Base-by-base conservation (phyloP, 2,329 filamentous ascomycete genomes). In the Pseudocercospora pini-densiflorae region DNA sequence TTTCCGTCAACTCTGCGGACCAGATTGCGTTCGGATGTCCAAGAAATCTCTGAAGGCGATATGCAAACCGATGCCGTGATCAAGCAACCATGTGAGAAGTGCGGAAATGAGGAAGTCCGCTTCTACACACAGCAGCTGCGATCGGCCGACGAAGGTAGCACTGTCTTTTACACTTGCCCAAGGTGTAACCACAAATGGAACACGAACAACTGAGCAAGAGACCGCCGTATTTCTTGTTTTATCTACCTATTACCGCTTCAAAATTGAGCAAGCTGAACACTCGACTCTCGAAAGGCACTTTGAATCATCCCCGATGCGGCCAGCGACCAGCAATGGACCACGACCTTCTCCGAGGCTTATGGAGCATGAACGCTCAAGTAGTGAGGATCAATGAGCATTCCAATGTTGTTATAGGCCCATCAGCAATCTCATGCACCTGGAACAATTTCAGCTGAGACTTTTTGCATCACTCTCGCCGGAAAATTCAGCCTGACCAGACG, bases 61-160 rank as follows among this genome's bases (percentile, higher is more conserved):
- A 67, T 71, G 49, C 68, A 75, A 51, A 93, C 89, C 49, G 91
- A 91, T 76, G 91, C 89, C 59, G 84, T 85, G 27, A 91, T 87
- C 72, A 82, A 87, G 67, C 85, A 90, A 77, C 88, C 86, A 53
- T 98, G 95, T 77, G 87, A 90, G 54, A 89, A 93, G 75, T 98
- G 95, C 78, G 92, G 90, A 16, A 85, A 89, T 61, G 89, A 89
- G 61, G 90, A 97, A 77, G 93, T 98, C 79, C 91, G 89, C 73
- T 98, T 90, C 78, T 91, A 92, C 59, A 91, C 91, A 2, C 88
- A 93, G 67, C 95, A 99, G 79, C 82, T 97, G 74, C 90, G 94
- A 73, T 90, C 93, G 83, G 95, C 94, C 62, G 95, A 99, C 79
- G 94, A 98, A 87, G 95, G 95, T 68, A 92, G 90, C 71, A 97